Evolutionary conservation across 1,139 yeast genomes (phyloP).

Genomic region (Magnusiomyces tetraspermus): DNA sequence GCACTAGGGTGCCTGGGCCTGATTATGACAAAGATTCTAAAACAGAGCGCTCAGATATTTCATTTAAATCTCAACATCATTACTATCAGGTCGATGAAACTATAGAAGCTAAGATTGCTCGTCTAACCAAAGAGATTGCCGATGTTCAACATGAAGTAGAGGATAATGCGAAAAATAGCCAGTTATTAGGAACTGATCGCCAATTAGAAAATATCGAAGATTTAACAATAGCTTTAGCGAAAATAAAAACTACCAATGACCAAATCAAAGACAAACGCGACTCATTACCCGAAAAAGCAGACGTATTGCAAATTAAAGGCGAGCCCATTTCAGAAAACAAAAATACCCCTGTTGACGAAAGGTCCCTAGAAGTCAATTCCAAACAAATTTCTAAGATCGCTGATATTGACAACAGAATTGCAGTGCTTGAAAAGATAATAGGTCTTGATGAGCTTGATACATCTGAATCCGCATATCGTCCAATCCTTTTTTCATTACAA

Average conservation of each 20-base stretch:
- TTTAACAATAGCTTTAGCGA: neutral
- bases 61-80: slow-evolving; percentile 2
- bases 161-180: neutral
- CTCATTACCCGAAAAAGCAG: neutral
- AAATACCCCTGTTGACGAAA: neutral
- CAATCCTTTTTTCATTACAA: slow-evolving; percentile 5
- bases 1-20: slow-evolving; percentile 5
- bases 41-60: neutral
- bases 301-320: neutral
- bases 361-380: neutral
- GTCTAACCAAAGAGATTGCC: slow-evolving; percentile 9
- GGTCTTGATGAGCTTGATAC: slow-evolving; percentile 8
- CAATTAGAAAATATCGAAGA: neutral
- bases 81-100: slow-evolving; percentile 9
- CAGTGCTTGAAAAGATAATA: slow-evolving; percentile 6
- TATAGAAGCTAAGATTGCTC: slow-evolving; percentile 10
- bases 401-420: slow-evolving; percentile 7
- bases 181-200: neutral
- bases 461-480: slow-evolving; percentile 4
- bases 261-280: neutral
- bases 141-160: slow-evolving; percentile 7
- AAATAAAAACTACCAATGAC: neutral
- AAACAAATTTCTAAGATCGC: slow-evolving; percentile 2
- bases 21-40: slow-evolving; percentile 4
- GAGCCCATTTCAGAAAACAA: neutral